Evolutionary conservation across 139 green algal genomes (phyloP).

Genomic region (Bryopsis sp.): DNA sequence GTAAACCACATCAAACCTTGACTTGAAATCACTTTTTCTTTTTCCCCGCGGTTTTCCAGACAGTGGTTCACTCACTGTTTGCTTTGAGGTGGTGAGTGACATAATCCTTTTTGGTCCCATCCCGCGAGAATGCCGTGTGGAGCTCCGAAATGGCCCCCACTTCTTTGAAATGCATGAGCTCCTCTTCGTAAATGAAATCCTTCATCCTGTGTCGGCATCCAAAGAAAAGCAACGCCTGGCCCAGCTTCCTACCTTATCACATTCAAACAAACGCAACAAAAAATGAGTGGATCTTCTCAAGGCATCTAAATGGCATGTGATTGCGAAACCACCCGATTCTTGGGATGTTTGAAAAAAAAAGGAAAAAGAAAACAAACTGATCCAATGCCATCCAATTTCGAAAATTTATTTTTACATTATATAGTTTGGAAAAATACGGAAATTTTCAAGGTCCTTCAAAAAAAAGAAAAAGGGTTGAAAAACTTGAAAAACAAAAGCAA

Average conservation of each 20-base stretch:
- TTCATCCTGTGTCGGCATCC: slow-evolving; percentile 63
- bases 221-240: slow-evolving; percentile 78
- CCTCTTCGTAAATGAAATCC: slow-evolving; percentile 82
- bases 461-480: no score
- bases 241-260: slow-evolving; percentile 46
- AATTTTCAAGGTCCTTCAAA: slow-evolving; percentile 14
- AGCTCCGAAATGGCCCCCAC: slow-evolving; percentile 57
- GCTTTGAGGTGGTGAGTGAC: slow-evolving; percentile 75
- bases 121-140: slow-evolving; percentile 66
- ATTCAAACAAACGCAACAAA: not conserved
- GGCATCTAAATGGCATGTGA: no score
- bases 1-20: no score
- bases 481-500: not conserved
- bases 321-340: no score
- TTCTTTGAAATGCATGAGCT: slow-evolving; percentile 48
- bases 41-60: no score
- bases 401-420: no score
- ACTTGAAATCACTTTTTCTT: no score
- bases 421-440: no score
- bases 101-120: slow-evolving; percentile 62
- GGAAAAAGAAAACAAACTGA: no score
- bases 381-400: no score
- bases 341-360: no score
- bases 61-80: not conserved
- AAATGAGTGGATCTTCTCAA: not conserved